Base-by-base conservation (phyloP, 73 alveolate species). In the Breviolum minutum region DNA sequence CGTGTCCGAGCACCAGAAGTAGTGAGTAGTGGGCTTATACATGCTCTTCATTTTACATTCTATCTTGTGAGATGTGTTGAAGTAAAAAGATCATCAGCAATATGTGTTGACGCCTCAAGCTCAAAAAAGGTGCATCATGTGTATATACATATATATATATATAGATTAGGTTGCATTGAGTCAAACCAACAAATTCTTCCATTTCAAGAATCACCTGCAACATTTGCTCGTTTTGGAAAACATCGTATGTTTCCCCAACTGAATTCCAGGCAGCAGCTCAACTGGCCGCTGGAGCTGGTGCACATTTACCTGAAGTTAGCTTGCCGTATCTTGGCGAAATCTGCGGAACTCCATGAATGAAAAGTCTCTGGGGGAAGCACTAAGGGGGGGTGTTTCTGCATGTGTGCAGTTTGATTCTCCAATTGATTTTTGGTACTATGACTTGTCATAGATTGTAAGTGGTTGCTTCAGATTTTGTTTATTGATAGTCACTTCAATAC, bases 201-300 rank as follows among this genome's bases (percentile, higher is more conserved):
- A 17, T 68, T 14, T 22, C 17, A 68, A 68, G 6, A 40, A 40
- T 40, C 54, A 40, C 54, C 54, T 40, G 54, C 54, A 40, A 40
- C 54, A 68, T 10, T 74, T 74, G 85, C 85, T 74, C 24, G 87
- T 16, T 6, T 6, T 63, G 7, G 30, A 9, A 8, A 7, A 27
- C 10, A 13, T 77, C 87, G 61, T 20, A 77, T 27, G 13, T 17
- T 32, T 7, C 26, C 63, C 63, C 7, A 61, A 8, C 26, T 48
- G 74, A n/a, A n/a, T n/a, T n/a, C n/a, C 17, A 85, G 94, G 98
- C 98, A 5, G 98, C 98, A 24, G 98, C 98, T n/a, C 98, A 92
- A 81, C 98, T 92, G 64, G 98, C 98, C 6, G 98, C 98, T 2
- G 98, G 98, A 17, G 98, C 98, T 6, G 98, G 98, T 2, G 98